These are phyloP conservation scores for Termitomyces sp. DNA, from an alignment of 768 basidiomycete genomes.

Conservation along the genomic window DNA sequence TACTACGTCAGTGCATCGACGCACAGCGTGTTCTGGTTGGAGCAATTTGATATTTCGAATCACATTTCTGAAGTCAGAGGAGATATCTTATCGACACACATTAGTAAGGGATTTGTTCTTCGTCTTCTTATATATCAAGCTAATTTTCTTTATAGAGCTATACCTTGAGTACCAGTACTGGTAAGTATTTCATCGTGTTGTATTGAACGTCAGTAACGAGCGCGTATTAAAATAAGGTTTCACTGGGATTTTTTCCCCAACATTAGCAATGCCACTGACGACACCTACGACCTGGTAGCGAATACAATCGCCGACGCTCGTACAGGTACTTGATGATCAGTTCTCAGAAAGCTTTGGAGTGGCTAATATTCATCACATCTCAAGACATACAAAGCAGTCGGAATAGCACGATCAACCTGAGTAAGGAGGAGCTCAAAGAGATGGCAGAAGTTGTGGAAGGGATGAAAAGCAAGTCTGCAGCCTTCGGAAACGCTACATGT, in stretches of 20 bases:
- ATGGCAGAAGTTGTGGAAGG: constrained; percentile 11
- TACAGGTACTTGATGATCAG: constrained; percentile 1
- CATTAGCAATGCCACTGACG: not conserved
- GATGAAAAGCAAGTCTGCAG: not conserved
- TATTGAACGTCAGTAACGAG: not conserved
- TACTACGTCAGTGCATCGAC: not conserved
- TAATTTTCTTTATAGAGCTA: not conserved
- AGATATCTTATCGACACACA: not conserved
- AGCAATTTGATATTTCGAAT: not conserved
- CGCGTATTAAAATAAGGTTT: not conserved
- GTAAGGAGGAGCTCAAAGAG: constrained; percentile 5
- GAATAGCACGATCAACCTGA: constrained; percentile 5
- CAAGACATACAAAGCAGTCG: constrained; percentile 1
- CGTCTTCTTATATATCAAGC: not conserved
- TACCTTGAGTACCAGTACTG: constrained; percentile 11
- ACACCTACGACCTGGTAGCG: constrained; percentile 2
- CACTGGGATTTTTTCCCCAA: constrained; percentile 12
- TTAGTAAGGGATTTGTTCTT: not conserved
- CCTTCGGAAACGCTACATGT: no score
- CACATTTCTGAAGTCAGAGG: not conserved
- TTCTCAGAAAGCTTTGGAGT: not conserved
- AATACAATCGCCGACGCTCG: constrained; percentile 10
- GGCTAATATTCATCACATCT: not conserved
- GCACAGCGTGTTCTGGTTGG: constrained; percentile 5
- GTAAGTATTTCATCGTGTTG: not conserved